These are phyloP conservation scores for Talaromyces proteolyticus DNA, from an alignment of 495 filamentous ascomycete genomes.

Conservation along the genomic window DNA sequence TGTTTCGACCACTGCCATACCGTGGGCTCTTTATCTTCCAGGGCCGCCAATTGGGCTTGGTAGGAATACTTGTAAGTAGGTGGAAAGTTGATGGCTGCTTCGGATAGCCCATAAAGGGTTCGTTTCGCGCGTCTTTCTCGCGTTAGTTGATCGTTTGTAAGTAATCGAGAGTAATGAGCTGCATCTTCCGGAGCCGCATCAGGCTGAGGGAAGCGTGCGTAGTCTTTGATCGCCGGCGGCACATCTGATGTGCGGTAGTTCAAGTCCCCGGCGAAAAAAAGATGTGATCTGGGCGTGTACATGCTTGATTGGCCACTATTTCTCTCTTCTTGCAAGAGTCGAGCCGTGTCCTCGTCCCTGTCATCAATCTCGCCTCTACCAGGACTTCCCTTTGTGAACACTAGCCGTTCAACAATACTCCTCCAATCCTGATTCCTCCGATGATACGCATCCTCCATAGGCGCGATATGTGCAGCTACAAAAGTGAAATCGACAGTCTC, in stretches of 20 bases:
- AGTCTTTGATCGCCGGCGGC: slow-evolving; percentile 46
- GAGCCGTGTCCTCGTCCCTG: slow-evolving; percentile 23
- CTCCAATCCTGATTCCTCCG: slow-evolving; percentile 82
- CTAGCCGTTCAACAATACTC: slow-evolving; percentile 68
- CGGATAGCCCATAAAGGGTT: slow-evolving; percentile 68
- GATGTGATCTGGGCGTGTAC: slow-evolving; percentile 66
- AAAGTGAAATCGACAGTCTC: slow-evolving; percentile 66
- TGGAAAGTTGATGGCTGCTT: slow-evolving; percentile 72
- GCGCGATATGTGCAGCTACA: slow-evolving; percentile 82
- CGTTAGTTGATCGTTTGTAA: slow-evolving; percentile 70
- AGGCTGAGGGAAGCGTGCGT: slow-evolving; percentile 55
- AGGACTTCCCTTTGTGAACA: slow-evolving; percentile 53
- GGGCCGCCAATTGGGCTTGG: slow-evolving; percentile 34
- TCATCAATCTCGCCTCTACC: background rate
- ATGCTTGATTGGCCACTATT: slow-evolving; percentile 32
- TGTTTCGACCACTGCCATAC: slow-evolving; percentile 71
- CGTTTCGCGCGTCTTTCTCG: slow-evolving; percentile 57
- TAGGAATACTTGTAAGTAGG: slow-evolving; percentile 84
- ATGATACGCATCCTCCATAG: slow-evolving; percentile 67
- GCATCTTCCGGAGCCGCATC: slow-evolving; percentile 37
- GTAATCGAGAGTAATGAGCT: slow-evolving; percentile 53
- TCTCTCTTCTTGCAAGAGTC: slow-evolving; percentile 30
- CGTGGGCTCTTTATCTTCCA: slow-evolving; percentile 27
- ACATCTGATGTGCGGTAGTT: slow-evolving; percentile 80
- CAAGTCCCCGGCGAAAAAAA: slow-evolving; percentile 86